These are phyloP conservation scores for Cladosporium sp. DNA, from an alignment of 2,329 filamentous ascomycete genomes.

Conservation along the genomic window DNA sequence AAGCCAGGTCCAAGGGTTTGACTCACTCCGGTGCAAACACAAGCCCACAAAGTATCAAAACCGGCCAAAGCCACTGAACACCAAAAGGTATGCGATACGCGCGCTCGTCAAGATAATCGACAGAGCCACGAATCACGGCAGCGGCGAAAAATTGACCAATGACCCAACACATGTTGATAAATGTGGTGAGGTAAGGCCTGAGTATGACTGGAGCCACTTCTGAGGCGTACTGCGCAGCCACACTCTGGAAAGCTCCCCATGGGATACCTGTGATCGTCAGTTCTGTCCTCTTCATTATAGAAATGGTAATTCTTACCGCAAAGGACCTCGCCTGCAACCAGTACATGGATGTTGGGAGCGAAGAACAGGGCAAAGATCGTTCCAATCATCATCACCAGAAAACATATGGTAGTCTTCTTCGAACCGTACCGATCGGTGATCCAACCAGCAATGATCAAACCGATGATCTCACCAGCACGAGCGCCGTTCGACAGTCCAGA, in stretches of 20 bases:
- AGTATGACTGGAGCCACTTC: conserved; percentile 39
- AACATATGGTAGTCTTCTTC: conserved; percentile 57
- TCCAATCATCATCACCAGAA: conserved; percentile 53
- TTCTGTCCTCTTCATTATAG: not conserved
- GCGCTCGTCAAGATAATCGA: conserved; percentile 33
- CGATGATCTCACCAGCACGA: conserved; percentile 58
- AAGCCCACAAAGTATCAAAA: conserved; percentile 39
- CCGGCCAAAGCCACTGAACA: conserved; percentile 40
- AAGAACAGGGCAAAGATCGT: conserved; percentile 56
- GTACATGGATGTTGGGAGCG: conserved; percentile 35
- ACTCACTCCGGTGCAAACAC: conserved; percentile 31
- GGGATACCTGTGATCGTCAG: conserved; percentile 33
- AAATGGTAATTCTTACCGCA: conserved; percentile 24
- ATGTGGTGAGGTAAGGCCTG: conserved; percentile 27
- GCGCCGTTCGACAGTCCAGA: conserved; percentile 58
- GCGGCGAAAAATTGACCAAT: conserved; percentile 50
- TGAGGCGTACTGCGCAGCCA: conserved; percentile 41
- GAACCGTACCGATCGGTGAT: conserved; percentile 55
- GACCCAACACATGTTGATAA: conserved; percentile 44
- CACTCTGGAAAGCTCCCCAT: conserved; percentile 33
- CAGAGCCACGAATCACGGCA: conserved; percentile 32
- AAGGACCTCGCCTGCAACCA: conserved; percentile 34
- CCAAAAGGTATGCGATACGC: conserved; percentile 42
- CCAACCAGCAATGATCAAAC: conserved; percentile 66
- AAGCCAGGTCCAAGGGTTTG: not conserved